A percentile compares a stretch with the other conserved stretches of the same genome.
phyloP scores from a whole-genome alignment of 768 basidiomycete species.

The Rickenella mellea region DNA sequence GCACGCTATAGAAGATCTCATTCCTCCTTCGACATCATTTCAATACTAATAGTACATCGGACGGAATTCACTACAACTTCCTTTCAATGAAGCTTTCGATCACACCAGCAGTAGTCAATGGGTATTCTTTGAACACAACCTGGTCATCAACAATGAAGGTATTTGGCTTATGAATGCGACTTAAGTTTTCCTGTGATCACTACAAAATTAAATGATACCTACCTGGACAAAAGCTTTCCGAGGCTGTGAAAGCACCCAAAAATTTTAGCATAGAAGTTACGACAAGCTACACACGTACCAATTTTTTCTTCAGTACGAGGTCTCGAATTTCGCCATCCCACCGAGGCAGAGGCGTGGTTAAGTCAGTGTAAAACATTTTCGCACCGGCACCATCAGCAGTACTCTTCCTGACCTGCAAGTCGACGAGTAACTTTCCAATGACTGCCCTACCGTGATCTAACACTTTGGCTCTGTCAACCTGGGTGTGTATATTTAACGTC shows the following conservation, averaged over 20 bases:
- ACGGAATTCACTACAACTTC: constrained; percentile 25
- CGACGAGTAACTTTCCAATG: constrained; percentile 65
- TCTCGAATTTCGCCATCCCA: constrained; percentile 75
- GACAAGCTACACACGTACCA: constrained; percentile 32
- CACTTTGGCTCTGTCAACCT: constrained; percentile 69
- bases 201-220: background rate
- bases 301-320: constrained; percentile 70
- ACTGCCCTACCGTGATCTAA: constrained; percentile 55
- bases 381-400: constrained; percentile 78
- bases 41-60: background rate
- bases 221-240: constrained; percentile 71
- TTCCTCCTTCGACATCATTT: too few species aligned
- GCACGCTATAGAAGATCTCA: background rate
- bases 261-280: background rate
- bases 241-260: constrained; percentile 34
- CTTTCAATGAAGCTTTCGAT: constrained; percentile 81
- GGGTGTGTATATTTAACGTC: background rate
- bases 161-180: constrained; percentile 43
- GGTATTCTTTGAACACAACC: constrained; percentile 72
- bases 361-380: constrained; percentile 66
- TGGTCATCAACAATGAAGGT: constrained; percentile 58
- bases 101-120: constrained; percentile 59
- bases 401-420: constrained; percentile 79
- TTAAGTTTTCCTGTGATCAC: background rate
- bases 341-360: constrained; percentile 62